Base-by-base conservation (phyloP, 768 basidiomycete genomes). In the Suillus alpinus region DNA sequence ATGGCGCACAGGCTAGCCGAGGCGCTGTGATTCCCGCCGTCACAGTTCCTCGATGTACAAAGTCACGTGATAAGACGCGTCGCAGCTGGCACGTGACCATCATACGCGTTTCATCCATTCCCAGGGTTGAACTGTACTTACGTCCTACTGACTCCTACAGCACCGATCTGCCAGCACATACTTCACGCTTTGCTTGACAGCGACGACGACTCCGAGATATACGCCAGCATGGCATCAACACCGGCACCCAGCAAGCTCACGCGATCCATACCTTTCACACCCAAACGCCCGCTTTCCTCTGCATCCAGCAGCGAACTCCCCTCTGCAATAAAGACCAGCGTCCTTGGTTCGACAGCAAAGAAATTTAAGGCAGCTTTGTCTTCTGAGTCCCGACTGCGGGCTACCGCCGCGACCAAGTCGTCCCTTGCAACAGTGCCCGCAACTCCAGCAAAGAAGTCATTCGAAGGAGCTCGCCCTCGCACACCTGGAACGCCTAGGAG, bases 311-410 rank as follows among this genome's bases (percentile, higher is more conserved):
- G 61, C 16, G 75, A 78, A 40, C 64, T 79, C 0, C 58, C 77
- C 20, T 74, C 73, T n/a, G 64, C 76, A 44, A 71, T 75, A 3
- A 77, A 77, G 0, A 72, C 77, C 12, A 76, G 75, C 56, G 57
- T 73, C n/a, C 72, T 76, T 31, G 66, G 36, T 20, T 55, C 53
- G 2, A 81, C 85, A 8, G 73, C 81, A 66, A 89, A 86, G 78
- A 87, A 87, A 69, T 89, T 87, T 76, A 89, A 87, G 67, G 84
- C 88, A 0, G 68, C 83, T 0, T 71, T 90, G 16, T 87, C 87
- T 2, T 64, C 72, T 7, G 80, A 81, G 61, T 77, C 78, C 9
- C 71, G 73, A 16, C 9, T 64, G 57, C 70, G 73, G 44, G 56
- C 63, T 6, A 14, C 67, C 67, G 56, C 14, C 9, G 59, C 70